Evolutionary conservation across 768 basidiomycete species (phyloP), one percentile per base, ranked within the genome.

Genomic region (Leccinum broughii): DNA sequence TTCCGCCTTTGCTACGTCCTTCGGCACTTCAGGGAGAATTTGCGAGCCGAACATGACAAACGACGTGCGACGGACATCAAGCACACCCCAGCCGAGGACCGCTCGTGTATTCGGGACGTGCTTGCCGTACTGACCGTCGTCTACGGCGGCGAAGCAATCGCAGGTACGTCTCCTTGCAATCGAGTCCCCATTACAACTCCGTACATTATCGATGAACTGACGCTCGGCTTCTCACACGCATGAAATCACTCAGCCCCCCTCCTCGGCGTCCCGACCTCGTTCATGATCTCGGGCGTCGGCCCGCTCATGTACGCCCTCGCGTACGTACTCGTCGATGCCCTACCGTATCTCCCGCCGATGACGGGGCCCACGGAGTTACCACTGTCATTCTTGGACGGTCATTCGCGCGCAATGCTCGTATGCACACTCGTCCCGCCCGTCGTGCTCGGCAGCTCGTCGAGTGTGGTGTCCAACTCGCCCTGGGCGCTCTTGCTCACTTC

Each of bases 401-500:
- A 93, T 62, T 85, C 87, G 46, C 89, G 93, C 74, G 85, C 92
- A 4, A 81, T 87, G 62, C 82, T 96, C 28, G 77, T 95, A 2
- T 93, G 92, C 70, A 83, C 84, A 64, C 81, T 93, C 63, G 85
- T 93, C 39, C 87, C 92, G 5, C 86, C 90, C 11, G 70, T 84
- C 54, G 85, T 93, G 7, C 79, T 81, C 28, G 68, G 78, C 13
- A 84, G 87, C 63, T 50, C 82, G 0, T 80, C 80, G 3, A 70
- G 81, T 2, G 65, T 70, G 2, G 77, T 93, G 24, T 77, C 86
- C 5, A 72, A 76, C 26, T 93, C 90, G 1, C 90, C 93, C 2
- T 89, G 90, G 84, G 83, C 89, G 0, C 82, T 96, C 50, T 75
- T 94, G 10, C 67, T 93, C 35, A 80, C 88, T 0, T 91, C 92